A percentile compares a stretch with the other conserved stretches of the same genome.
These are phyloP conservation scores for Staphylotrichum tortipilum DNA, from an alignment of 495 filamentous ascomycete genomes.

Conservation along the genomic window DNA sequence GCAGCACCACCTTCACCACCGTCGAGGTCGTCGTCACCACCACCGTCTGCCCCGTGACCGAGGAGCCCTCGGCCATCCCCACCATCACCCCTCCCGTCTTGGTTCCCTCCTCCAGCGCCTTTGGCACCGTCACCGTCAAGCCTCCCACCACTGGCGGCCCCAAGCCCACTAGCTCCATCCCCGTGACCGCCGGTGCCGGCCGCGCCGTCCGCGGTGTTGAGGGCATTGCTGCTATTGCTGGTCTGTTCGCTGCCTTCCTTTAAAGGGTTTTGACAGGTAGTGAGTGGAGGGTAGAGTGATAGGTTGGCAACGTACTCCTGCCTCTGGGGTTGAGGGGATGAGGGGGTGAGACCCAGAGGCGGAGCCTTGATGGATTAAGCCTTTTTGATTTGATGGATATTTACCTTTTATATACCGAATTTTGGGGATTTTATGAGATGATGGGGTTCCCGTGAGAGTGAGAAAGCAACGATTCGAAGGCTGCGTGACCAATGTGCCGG, in stretches of 20 bases:
- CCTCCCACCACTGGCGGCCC: not conserved
- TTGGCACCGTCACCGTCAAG: conserved; percentile 9
- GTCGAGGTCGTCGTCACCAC: conserved; percentile 46
- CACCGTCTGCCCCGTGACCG: conserved; percentile 49
- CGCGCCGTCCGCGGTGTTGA: conserved; percentile 12
- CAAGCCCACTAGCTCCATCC: conserved; percentile 2
- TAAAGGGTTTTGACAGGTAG: conserved; percentile 11
- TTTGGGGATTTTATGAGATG: too few species aligned
- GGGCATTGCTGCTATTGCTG: conserved; percentile 15
- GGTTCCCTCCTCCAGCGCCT: conserved; percentile 1
- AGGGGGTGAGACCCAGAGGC: too few species aligned
- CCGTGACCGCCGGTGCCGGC: conserved; percentile 18
- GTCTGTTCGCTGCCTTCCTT: conserved; percentile 14
- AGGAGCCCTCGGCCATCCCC: conserved; percentile 18
- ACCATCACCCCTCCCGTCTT: not conserved
- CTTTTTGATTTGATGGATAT: too few species aligned
- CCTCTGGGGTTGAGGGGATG: too few species aligned
- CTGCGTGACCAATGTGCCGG: too few species aligned
- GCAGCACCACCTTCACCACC: conserved; percentile 42
- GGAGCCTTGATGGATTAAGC: too few species aligned
- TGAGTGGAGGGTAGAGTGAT: not conserved
- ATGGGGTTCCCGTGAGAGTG: too few species aligned
- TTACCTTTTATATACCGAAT: too few species aligned
- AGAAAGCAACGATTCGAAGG: too few species aligned
- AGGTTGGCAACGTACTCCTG: too few species aligned